These are phyloP conservation scores for Artemisia tridentata DNA, from an alignment of 129 eudicot species.

Conservation along the genomic window DNA sequence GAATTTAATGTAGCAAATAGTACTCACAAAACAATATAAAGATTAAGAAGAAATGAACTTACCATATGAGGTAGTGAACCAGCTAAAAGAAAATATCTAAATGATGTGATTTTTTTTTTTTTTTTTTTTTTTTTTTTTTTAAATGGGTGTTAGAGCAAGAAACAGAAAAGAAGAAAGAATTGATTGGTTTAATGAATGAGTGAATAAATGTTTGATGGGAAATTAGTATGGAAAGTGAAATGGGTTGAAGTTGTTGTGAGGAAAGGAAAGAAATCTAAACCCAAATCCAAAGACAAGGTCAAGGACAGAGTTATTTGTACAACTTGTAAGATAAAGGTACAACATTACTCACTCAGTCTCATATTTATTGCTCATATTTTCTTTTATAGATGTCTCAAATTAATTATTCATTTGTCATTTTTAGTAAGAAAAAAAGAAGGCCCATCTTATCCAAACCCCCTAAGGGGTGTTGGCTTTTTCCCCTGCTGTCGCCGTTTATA, in stretches of 20 bases:
- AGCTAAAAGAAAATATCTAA: neutral
- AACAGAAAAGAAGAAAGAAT: neutral
- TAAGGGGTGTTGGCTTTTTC: too few relatives aligned
- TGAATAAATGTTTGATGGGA: conserved; percentile 7
- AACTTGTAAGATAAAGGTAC: neutral
- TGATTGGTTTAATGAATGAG: conserved; percentile 27
- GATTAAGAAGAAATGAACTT: conserved; percentile 26
- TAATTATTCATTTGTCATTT: too few relatives aligned
- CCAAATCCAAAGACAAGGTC: conserved; percentile 25
- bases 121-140: too few relatives aligned
- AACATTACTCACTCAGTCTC: too few relatives aligned
- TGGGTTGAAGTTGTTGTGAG: conserved; percentile 19
- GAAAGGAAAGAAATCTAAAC: conserved; percentile 33
- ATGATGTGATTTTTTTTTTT: too few relatives aligned
- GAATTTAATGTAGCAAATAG: conserved; percentile 16
- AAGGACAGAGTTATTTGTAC: conserved; percentile 26
- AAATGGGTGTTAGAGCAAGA: conserved; percentile 18
- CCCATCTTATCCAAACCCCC: too few relatives aligned
- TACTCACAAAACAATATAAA: conserved; percentile 11
- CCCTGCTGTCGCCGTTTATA: too few relatives aligned
- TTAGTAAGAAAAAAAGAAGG: too few relatives aligned
- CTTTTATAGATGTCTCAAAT: too few relatives aligned
- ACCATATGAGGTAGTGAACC: conserved; percentile 34
- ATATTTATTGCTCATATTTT: too few relatives aligned
- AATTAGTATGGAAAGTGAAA: conserved; percentile 34